A percentile compares a stretch with the other conserved stretches of the same genome.
Evolutionary conservation across 2,329 filamentous ascomycete genomes (phyloP).

Genomic region (Aureobasidium sp.): DNA sequence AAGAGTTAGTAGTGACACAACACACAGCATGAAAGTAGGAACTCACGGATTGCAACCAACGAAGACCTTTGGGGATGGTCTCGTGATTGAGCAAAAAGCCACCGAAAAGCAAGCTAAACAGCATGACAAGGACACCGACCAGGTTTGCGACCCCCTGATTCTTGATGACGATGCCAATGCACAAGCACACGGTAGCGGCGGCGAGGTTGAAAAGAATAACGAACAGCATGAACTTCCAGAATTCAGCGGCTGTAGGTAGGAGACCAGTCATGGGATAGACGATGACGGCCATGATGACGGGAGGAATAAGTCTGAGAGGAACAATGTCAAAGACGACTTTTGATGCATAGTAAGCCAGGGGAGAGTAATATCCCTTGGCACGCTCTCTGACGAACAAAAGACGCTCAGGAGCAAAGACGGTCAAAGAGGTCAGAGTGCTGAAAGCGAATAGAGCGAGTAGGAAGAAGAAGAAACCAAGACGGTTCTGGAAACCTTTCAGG

Average conservation of each 20-base stretch:
- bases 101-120: slow-evolving; percentile 92
- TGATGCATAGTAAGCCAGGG: slow-evolving; percentile 85
- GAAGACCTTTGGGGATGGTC: slow-evolving; percentile 73
- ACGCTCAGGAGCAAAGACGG: slow-evolving; percentile 85
- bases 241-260: slow-evolving; percentile 72
- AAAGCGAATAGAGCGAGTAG: slow-evolving; percentile 92
- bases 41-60: slow-evolving; percentile 79
- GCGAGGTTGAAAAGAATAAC: slow-evolving; percentile 94
- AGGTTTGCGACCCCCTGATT: slow-evolving; percentile 87
- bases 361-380: slow-evolving; percentile 93
- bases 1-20: background rate
- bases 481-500: slow-evolving; percentile 95
- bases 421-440: slow-evolving; percentile 87
- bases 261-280: slow-evolving; percentile 97
- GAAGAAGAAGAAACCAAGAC: slow-evolving; percentile 96
- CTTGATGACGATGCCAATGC: slow-evolving; percentile 92
- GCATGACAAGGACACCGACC: slow-evolving; percentile 91
- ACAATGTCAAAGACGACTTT: slow-evolving; percentile 99
- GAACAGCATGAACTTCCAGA: slow-evolving; percentile 85
- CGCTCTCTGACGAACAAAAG: slow-evolving; percentile 87
- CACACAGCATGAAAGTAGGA: background rate
- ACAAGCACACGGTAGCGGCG: slow-evolving; percentile 85
- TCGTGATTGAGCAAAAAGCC: slow-evolving; percentile 92
- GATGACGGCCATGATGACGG: slow-evolving; percentile 90
- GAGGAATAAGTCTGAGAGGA: slow-evolving; percentile 86